These are phyloP conservation scores for Lithospermum erythrorhizon DNA, from an alignment of 257 asterid genomes.

Conservation along the genomic window DNA sequence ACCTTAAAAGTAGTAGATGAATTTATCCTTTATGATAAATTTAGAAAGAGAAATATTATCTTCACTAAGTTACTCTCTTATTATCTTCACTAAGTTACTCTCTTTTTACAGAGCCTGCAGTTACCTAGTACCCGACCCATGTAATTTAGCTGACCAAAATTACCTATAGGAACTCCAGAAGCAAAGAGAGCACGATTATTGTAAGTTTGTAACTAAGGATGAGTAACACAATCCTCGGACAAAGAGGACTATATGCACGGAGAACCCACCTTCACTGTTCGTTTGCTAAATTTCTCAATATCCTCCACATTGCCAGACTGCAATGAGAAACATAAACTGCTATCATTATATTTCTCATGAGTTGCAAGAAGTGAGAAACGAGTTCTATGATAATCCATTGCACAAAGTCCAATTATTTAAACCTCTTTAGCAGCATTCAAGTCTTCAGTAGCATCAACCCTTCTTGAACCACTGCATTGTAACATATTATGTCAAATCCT, in stretches of 20 bases:
- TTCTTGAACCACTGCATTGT: conserved; percentile 61
- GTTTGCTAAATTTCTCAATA: conserved; percentile 88
- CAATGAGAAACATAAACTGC: conserved; percentile 11
- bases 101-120: no score
- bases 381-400: neutral
- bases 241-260: neutral
- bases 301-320: conserved; percentile 83
- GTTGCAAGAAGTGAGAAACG: conserved; percentile 11
- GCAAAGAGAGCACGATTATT: neutral
- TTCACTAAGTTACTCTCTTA: neutral
- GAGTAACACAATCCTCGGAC: neutral
- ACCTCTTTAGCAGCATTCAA: conserved; percentile 78
- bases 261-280: conserved; percentile 85
- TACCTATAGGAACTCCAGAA: neutral
- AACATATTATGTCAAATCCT: conserved; percentile 9
- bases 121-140: neutral
- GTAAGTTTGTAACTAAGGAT: neutral
- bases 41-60: neutral
- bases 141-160: neutral
- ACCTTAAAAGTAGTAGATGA: no score
- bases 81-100: neutral
- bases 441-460: conserved; percentile 86
- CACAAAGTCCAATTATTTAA: conserved; percentile 1
- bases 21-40: no score
- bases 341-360: neutral